These are phyloP conservation scores for Speleostelium caveatum DNA, from an alignment of 78 protist species.

Conservation along the genomic window DNA sequence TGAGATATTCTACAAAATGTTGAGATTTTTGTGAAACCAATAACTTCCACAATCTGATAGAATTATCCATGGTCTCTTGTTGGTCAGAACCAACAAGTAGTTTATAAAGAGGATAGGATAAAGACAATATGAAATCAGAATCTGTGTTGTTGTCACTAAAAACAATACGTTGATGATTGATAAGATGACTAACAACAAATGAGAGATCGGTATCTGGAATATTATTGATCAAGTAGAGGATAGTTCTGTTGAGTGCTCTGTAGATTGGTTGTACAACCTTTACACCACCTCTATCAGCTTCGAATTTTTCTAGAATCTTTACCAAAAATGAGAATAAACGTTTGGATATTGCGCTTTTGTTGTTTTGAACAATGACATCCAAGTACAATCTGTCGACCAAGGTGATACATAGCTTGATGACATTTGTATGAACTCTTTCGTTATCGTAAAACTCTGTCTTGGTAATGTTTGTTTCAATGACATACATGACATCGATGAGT, in stretches of 20 bases:
- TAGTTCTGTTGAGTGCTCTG: slow-evolving; percentile 26
- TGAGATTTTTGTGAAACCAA: neutral
- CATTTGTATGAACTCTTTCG: slow-evolving; percentile 40
- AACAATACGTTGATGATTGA: slow-evolving; percentile 61
- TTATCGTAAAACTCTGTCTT: slow-evolving; percentile 56
- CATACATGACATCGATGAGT: slow-evolving; percentile 25
- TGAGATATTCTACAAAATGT: slow-evolving; percentile 9
- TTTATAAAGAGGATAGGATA: slow-evolving; percentile 30
- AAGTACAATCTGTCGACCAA: slow-evolving; percentile 47
- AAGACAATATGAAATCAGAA: slow-evolving; percentile 16
- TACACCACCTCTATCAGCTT: slow-evolving; percentile 44
- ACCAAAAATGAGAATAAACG: slow-evolving; percentile 49
- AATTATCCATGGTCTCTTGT: slow-evolving; percentile 10
- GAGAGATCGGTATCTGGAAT: slow-evolving; percentile 3
- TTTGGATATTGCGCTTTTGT: slow-evolving; percentile 3
- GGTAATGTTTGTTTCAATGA: slow-evolving; percentile 55
- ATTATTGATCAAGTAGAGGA: slow-evolving; percentile 15
- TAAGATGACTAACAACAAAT: slow-evolving; percentile 25
- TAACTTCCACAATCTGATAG: slow-evolving; percentile 44
- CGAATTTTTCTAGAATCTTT: slow-evolving; percentile 53
- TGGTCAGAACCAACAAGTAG: neutral
- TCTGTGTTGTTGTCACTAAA: slow-evolving; percentile 64
- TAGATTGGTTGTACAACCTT: slow-evolving; percentile 45
- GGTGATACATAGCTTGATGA: slow-evolving; percentile 40
- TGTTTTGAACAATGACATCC: slow-evolving; percentile 10